Base-by-base conservation (phyloP, 2,329 filamentous ascomycete genomes). In the Byssothecium circinans region DNA sequence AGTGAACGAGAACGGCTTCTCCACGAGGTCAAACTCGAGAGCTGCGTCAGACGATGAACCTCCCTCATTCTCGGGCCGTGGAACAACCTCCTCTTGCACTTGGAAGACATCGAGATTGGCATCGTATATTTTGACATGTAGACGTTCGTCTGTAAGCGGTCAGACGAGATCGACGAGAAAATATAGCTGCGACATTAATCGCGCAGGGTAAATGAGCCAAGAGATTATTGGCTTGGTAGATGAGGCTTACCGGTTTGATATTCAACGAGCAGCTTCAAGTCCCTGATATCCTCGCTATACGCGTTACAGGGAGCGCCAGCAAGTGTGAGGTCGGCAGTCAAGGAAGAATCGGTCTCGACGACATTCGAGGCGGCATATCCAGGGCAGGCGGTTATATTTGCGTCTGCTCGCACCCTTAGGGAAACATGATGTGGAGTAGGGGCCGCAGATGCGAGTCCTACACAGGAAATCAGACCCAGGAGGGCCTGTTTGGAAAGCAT, bases 121-220 rank as follows among this genome's bases (percentile, higher is more conserved):
- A 67, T 92, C 88, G 53, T 85, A 82, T 46, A 91, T 88, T 60
- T 87, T 81, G 62, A 91, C 83, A 62, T 89, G 87, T 3, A 91
- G 78, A n/a, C 87, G 84, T 18, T 79, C 75, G 36, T 82, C 84
- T 86, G 30, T 25, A 22, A 4, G 12, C 39, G 41, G 12, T 69
- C 36, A 62, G 48, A 39, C 8, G 22, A 27, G 19, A 15, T 25
- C 33, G 12, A n/a, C 7, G 23, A 32, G 27, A 25, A 37, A 37
- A 20, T 20, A 25, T 6, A 44, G 35, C 6, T 36, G n/a, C n/a
- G 17, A 11, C 30, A 35, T 46, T 45, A 40, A 15, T 18, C 27
- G 12, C 6, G 19, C 43, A 25, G 41, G 8, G 30, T 41, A 20
- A 40, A 38, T 38, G 42, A 40, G 22, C 18, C 29, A 39, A 50